phyloP scores from a whole-genome alignment of 1,139 yeast species.

The Debaryomycetaceae sp. region DNA sequence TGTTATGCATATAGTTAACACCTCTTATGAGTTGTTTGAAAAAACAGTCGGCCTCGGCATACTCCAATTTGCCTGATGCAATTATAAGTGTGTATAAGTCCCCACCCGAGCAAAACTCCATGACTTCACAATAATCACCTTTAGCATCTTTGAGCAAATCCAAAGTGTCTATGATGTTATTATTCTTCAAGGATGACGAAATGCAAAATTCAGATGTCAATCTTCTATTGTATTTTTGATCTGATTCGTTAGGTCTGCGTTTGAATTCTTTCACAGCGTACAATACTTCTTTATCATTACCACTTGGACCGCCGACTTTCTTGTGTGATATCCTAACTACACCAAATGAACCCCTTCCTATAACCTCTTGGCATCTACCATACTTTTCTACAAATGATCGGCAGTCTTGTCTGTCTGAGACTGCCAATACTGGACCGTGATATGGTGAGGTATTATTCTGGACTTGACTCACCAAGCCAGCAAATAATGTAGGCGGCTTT shows the following conservation, averaged over 20 bases:
- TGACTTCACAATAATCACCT: slow-evolving; percentile 92
- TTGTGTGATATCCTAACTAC: slow-evolving; percentile 47
- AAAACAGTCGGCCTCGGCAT: slow-evolving; percentile 90
- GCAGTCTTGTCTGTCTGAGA: slow-evolving; percentile 23
- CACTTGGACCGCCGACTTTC: slow-evolving; percentile 15
- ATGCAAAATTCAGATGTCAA: slow-evolving; percentile 48
- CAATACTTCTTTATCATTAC: slow-evolving; percentile 27
- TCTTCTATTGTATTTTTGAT: slow-evolving; percentile 43
- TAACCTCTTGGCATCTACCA: slow-evolving; percentile 49
- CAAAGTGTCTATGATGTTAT: slow-evolving; percentile 71
- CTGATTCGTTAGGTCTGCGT: slow-evolving; percentile 39
- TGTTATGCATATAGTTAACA: slow-evolving; percentile 91
- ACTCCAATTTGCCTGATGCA: slow-evolving; percentile 79
- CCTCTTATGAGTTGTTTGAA: slow-evolving; percentile 90
- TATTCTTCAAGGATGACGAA: slow-evolving; percentile 44
- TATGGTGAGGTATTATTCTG: slow-evolving; percentile 34
- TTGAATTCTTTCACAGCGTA: slow-evolving; percentile 50
- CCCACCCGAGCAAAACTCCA: slow-evolving; percentile 97
- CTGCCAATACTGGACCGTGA: slow-evolving; percentile 13
- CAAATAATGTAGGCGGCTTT: slow-evolving; percentile 73
- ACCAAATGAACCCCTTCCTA: slow-evolving; percentile 48
- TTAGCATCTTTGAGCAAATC: slow-evolving; percentile 87
- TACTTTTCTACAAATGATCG: slow-evolving; percentile 47
- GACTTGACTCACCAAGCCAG: slow-evolving; percentile 74
- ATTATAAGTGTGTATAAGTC: slow-evolving; percentile 84